Base-by-base conservation (phyloP, 1,139 yeast genomes). In the Yamadazyma dendronema region DNA sequence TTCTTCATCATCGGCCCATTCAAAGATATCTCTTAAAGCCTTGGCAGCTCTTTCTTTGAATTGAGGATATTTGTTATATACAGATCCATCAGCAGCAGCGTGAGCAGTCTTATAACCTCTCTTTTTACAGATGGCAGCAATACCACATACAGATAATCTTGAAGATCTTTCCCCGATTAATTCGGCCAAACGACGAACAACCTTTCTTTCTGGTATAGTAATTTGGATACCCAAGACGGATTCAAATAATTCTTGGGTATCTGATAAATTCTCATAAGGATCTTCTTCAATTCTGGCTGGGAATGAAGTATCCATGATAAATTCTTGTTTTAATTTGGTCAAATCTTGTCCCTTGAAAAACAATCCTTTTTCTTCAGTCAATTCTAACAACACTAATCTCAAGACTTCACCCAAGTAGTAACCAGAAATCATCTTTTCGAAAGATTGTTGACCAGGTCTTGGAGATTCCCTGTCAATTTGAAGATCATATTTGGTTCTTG, bases 31-130 rank as follows among this genome's bases (percentile, higher is more conserved):
- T 62, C 84, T 81, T 58, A 92, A 77, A 40, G 88, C 97, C 58
- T 77, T 74, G 36, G 95, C 95, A 29, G 96, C 96, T 59, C 96
- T 80, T 57, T 82, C 84, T 62, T 83, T 79, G 77, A 92, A 92
- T 41, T 81, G 83, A 35, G 98, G 98, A 70, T 92, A 92, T 68
- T 77, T 86, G 76, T 88, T 85, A 73, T 74, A 87, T 33, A 92
- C 97, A 11, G 97, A 88, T 47, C 98, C 98, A 59, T 92, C 98
- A 44, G 97, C 96, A 40, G 97, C 98, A 62, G 90, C 86, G 57
- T 89, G 92, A 44, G 88, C 95, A 30, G 77, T 67, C 42, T 71
- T 67, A 69, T 82, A 79, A 42, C 81, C 82, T 72, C 94, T 84
- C 81, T 89, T 90, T 60, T 81, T 79, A 62, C 94, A 84, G 53